These are phyloP conservation scores for Capsella rubella DNA, from an alignment of 441 rosid species.

Conservation along the genomic window DNA sequence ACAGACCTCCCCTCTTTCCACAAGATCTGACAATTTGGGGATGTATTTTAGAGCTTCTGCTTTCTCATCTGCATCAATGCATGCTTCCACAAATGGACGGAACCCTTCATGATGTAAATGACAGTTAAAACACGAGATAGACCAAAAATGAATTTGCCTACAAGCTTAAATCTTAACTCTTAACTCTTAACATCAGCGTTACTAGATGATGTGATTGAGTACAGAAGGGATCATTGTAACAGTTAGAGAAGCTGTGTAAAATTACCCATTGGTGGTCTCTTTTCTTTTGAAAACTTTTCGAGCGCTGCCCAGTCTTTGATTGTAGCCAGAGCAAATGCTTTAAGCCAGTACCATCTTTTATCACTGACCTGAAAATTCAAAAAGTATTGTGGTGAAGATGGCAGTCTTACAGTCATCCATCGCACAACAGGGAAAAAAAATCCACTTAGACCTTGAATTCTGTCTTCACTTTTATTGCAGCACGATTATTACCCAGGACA, in stretches of 20 bases:
- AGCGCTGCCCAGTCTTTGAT: slow-evolving; percentile 94
- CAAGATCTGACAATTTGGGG: slow-evolving; percentile 86
- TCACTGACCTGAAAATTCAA: slow-evolving; percentile 71
- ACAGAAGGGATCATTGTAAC: background rate
- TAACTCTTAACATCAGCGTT: background rate
- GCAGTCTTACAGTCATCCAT: slow-evolving; percentile 14
- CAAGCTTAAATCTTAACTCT: slow-evolving; percentile 4
- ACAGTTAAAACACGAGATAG: slow-evolving; percentile 2
- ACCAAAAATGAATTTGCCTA: background rate
- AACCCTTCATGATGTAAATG: slow-evolving; percentile 58
- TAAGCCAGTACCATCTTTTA: slow-evolving; percentile 99
- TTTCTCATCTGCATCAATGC: slow-evolving; percentile 90
- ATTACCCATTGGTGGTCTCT: slow-evolving; percentile 90
- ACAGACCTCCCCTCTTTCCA: slow-evolving; percentile 92
- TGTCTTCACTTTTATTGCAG: slow-evolving; percentile 86
- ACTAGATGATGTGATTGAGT: slow-evolving; percentile 4
- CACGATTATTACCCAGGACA: slow-evolving; percentile 87
- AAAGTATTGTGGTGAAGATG: background rate
- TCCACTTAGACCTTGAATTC: slow-evolving; percentile 79
- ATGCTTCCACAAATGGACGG: slow-evolving; percentile 97
- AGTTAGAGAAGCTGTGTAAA: background rate
- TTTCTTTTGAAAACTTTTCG: slow-evolving; percentile 96
- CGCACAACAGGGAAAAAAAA: slow-evolving; percentile 2
- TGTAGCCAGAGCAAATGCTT: slow-evolving; percentile 93
- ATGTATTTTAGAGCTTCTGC: slow-evolving; percentile 93